Percentiles rank a stretch among this genome's conserved stretches.
phyloP scores from a whole-genome alignment of 306 rosid genomes.

The Vachellia collinsii region DNA sequence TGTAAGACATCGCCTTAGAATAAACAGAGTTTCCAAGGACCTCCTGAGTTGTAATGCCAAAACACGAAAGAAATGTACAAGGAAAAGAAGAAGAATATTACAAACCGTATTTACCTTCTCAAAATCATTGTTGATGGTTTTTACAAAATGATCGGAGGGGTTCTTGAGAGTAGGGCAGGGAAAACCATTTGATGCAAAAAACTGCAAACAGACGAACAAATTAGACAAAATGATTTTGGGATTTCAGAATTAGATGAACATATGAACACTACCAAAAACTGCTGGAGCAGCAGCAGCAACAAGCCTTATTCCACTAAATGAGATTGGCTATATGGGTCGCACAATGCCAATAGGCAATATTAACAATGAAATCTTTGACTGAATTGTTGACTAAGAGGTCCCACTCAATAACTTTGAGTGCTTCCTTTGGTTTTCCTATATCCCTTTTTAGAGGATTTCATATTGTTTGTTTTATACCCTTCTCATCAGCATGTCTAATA shows the following conservation, averaged over 20 bases:
- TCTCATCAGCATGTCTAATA: no score
- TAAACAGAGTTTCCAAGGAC: neutral
- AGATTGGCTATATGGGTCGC: no score
- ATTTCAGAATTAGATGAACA: neutral
- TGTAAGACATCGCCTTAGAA: no score
- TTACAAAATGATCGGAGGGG: slow-evolving; percentile 63
- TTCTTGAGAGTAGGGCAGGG: slow-evolving; percentile 60
- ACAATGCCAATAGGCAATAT: no score
- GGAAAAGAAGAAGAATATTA: neutral
- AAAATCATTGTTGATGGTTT: slow-evolving; percentile 61
- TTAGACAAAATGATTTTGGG: neutral
- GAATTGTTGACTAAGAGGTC: no score
- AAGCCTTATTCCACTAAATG: no score
- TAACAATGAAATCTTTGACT: no score
- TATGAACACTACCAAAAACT: neutral
- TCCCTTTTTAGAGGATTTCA: no score
- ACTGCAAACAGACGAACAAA: slow-evolving; percentile 27
- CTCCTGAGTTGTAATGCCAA: neutral
- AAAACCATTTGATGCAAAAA: slow-evolving; percentile 55
- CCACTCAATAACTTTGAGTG: no score
- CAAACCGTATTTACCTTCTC: slow-evolving; percentile 36
- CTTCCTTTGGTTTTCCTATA: no score
- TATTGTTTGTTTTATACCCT: no score
- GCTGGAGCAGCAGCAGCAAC: no score
- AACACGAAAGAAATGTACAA: neutral